These are phyloP conservation scores for Russula virescens DNA, from an alignment of 768 basidiomycete species.

Conservation along the genomic window DNA sequence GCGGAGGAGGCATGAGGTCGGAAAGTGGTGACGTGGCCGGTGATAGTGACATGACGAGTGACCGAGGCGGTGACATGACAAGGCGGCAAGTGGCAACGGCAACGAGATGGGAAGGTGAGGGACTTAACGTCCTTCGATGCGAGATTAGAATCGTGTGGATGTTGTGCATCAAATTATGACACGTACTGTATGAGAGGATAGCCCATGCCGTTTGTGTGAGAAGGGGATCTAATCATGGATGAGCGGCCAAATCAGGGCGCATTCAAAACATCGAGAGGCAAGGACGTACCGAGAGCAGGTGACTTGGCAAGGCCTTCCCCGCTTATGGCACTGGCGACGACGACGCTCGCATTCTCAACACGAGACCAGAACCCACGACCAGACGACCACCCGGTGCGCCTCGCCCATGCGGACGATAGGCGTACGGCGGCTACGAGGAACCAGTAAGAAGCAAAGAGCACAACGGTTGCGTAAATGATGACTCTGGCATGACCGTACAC, in stretches of 20 bases:
- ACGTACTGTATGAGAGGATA: slow-evolving; percentile 65
- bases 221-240: slow-evolving; percentile 71
- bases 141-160: neutral
- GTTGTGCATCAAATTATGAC: neutral
- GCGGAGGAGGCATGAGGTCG: too few species aligned
- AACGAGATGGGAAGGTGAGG: too few species aligned
- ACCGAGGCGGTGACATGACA: too few species aligned
- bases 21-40: too few species aligned
- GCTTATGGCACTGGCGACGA: slow-evolving; percentile 88
- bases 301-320: slow-evolving; percentile 83
- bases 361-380: slow-evolving; percentile 61
- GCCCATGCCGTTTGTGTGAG: slow-evolving; percentile 88
- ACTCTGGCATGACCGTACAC: slow-evolving; percentile 62
- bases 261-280: neutral
- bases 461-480: slow-evolving; percentile 71
- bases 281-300: slow-evolving; percentile 72
- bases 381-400: slow-evolving; percentile 55
- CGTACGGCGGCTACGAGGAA: slow-evolving; percentile 73
- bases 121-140: slow-evolving; percentile 58
- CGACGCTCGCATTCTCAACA: slow-evolving; percentile 79
- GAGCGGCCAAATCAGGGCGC: neutral
- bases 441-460: slow-evolving; percentile 77
- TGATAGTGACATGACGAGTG: too few species aligned
- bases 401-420: slow-evolving; percentile 77
- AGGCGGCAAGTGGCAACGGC: too few species aligned